phyloP scores from a whole-genome alignment of 768 basidiomycete species.

The Agrocybe praecox region DNA sequence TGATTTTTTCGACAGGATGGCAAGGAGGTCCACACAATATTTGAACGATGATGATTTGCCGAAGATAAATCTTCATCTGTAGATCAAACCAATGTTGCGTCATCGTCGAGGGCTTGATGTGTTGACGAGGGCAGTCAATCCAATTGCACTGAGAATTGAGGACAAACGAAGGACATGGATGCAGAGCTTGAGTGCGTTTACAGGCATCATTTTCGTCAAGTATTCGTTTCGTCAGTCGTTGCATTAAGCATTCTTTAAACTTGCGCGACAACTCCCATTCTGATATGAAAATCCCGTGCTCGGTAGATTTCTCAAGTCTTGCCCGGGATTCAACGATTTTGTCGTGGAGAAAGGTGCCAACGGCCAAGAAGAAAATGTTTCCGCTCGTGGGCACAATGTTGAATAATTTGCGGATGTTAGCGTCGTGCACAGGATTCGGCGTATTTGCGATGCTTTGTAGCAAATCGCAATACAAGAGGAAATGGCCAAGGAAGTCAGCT shows the following conservation, averaged over 20 bases:
- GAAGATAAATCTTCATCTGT: constrained; percentile 20
- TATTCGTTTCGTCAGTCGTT: constrained; percentile 9
- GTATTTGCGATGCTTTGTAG: constrained; percentile 27
- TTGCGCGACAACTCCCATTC: constrained; percentile 11
- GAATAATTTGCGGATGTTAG: constrained; percentile 35
- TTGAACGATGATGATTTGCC: constrained; percentile 21
- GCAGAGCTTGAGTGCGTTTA: constrained; percentile 11
- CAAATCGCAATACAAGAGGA: constrained; percentile 33
- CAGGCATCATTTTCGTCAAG: constrained; percentile 12
- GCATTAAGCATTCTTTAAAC: constrained; percentile 15
- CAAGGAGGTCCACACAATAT: background rate
- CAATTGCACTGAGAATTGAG: constrained; percentile 17
- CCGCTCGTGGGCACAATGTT: constrained; percentile 28
- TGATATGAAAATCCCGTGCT: constrained; percentile 12
- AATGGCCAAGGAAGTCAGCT: constrained; percentile 32
- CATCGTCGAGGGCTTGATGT: constrained; percentile 8
- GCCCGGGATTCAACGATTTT: constrained; percentile 1
- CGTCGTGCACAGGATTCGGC: constrained; percentile 23
- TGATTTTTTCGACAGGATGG: constrained; percentile 5
- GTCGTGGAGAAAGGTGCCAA: constrained; percentile 29
- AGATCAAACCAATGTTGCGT: constrained; percentile 18
- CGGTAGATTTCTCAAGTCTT: constrained; percentile 2
- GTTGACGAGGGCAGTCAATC: constrained; percentile 17
- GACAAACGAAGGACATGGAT: constrained; percentile 17
- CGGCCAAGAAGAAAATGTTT: constrained; percentile 30